A percentile compares a stretch with the other conserved stretches of the same genome.
phyloP scores from a whole-genome alignment of 345 rosid genomes.

The Lepidium sativum region DNA sequence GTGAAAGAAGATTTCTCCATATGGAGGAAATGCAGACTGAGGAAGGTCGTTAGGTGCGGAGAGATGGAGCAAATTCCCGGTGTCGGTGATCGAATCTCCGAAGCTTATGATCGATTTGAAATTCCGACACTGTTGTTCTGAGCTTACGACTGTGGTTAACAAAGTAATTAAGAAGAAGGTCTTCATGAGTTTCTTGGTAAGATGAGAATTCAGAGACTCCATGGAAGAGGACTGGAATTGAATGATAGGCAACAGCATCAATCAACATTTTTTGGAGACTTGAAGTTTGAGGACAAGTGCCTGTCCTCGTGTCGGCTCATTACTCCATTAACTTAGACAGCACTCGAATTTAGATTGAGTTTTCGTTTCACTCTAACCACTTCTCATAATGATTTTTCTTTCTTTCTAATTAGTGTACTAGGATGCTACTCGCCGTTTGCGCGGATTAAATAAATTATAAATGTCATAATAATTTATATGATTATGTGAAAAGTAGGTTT shows the following conservation, averaged over 20 bases:
- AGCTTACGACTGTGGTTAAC: neutral
- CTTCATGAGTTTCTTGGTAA: neutral
- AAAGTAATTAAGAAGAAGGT: neutral
- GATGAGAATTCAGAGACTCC: neutral
- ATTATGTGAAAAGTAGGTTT: too few species aligned
- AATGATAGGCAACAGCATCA: neutral
- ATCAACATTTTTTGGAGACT: neutral
- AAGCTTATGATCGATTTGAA: conserved; percentile 41
- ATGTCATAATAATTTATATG: too few species aligned
- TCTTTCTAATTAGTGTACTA: too few species aligned
- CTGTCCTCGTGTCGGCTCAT: neutral
- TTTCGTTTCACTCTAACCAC: neutral
- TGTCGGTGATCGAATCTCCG: conserved; percentile 53
- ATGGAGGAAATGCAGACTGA: conserved; percentile 28
- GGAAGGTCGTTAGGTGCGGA: conserved; percentile 7
- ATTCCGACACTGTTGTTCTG: neutral
- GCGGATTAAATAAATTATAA: too few species aligned
- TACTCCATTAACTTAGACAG: neutral
- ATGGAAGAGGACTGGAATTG: neutral
- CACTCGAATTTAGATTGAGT: neutral
- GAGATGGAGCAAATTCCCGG: conserved; percentile 34
- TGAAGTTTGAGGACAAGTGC: neutral
- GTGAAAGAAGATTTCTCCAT: conserved; percentile 43
- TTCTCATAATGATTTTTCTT: neutral
- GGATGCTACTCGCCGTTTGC: too few species aligned